Percentiles rank a stretch among this genome's conserved stretches.
Conservation (phyloP, 768 basidiomycete genomes). For the Boletus vermiculosoides region DNA sequence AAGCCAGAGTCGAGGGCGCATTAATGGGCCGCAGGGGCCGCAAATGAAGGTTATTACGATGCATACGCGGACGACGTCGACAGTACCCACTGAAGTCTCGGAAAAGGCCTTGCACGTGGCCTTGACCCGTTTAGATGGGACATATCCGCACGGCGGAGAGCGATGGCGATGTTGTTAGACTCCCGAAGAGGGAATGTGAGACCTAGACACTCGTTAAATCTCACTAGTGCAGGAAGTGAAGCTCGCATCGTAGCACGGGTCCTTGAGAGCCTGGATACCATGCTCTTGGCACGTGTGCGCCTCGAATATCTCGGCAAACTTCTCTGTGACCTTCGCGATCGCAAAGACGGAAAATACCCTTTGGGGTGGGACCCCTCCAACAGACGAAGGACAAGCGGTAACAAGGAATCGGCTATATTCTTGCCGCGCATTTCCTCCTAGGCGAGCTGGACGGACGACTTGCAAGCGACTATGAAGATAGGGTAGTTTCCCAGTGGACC, state of each 20-base stretch:
- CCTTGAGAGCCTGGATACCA: conserved; percentile 26
- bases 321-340: conserved; percentile 41
- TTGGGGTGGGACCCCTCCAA: conserved; percentile 9
- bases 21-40: too few relatives aligned
- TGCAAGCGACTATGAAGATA: conserved; percentile 18
- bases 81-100: conserved; percentile 49
- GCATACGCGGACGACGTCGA: neutral
- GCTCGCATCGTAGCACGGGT: conserved; percentile 62
- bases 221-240: conserved; percentile 52
- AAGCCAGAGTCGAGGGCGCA: too few relatives aligned
- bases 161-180: conserved; percentile 19
- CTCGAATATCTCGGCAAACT: conserved; percentile 47
- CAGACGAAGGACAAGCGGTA: conserved; percentile 11
- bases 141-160: conserved; percentile 34
- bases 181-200: neutral
- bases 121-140: conserved; percentile 38
- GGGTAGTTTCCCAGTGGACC: conserved; percentile 4
- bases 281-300: conserved; percentile 27
- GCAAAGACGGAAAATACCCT: conserved; percentile 65
- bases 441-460: conserved; percentile 9
- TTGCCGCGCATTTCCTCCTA: conserved; percentile 7
- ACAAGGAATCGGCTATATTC: conserved; percentile 1
- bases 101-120: conserved; percentile 57
- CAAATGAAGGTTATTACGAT: too few relatives aligned
- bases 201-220: conserved; percentile 27